Evolutionary conservation across 73 alveolate species (phyloP).

Genomic region (Durusdinium trenchii): DNA sequence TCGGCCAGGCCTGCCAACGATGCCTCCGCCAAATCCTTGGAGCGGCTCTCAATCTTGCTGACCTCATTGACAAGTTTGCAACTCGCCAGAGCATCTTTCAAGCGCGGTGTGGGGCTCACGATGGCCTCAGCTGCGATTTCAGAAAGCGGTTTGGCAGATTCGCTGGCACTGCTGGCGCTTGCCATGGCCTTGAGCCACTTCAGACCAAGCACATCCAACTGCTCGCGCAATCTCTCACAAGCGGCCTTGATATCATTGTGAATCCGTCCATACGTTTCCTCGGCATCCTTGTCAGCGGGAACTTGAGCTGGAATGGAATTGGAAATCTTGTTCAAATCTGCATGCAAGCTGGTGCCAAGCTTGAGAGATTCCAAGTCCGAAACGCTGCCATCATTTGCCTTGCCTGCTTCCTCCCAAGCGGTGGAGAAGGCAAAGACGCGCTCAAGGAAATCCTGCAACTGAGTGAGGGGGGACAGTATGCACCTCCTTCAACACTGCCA

Average conservation of each 20-base stretch:
- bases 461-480: not conserved
- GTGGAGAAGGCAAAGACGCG: not conserved
- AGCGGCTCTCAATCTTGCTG: not conserved
- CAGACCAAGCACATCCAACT: not conserved
- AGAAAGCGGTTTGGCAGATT: not conserved
- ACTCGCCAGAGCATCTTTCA: not conserved
- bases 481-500: too few species aligned
- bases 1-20: not conserved
- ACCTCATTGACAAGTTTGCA: not conserved
- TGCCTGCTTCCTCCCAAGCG: too few species aligned
- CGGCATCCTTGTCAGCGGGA: not conserved
- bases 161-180: not conserved
- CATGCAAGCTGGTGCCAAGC: not conserved
- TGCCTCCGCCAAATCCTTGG: not conserved
- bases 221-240: not conserved
- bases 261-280: not conserved
- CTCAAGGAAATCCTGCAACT: not conserved
- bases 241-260: not conserved
- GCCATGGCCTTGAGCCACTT: not conserved
- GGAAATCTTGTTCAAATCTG: not conserved
- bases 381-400: not conserved
- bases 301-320: not conserved
- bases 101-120: not conserved
- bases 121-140: not conserved
- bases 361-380: not conserved